Base-by-base conservation (phyloP, 139 green algal species). In the Asterochloris erici region DNA sequence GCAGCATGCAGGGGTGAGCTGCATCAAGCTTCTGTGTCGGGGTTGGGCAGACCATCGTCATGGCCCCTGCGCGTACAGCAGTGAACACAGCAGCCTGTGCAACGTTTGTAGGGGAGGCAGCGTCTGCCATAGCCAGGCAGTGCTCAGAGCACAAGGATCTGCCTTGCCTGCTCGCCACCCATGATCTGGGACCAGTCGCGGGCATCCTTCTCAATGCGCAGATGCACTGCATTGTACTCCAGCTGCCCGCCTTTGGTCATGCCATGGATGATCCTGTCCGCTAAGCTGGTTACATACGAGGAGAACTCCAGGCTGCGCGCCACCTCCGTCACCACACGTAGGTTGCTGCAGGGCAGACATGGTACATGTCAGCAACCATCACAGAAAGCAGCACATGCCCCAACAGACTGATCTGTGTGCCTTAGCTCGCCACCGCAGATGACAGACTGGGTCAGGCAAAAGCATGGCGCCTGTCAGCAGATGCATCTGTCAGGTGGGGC, bases 191-290 rank as follows among this genome's bases (percentile, higher is more conserved):
- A 84, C 91, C 91, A 94, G 77, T 94, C 91, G 0, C 84, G 78
- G 0, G 91, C 91, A 75, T 94, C 91, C 79, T 90, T 93, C 86
- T 94, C 91, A 15, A 94, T 83, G 1, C 87, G 78, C 63, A 91
- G 78, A 71, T 93, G 88, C 79, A 86, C 85, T 47, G 89, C 88
- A 80, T 94, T 94, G 90, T 86, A 87, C 64, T 81, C 81, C 47
- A 89, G 17, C 27, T 79, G 24, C 24, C 82, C 86, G 4, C 63
- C 75, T 10, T 76, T 79, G 28, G 77, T 85, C 81, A 94, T 89
- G 77, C 76, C 87, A 10, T 82, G 81, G 47, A 92, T 81, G 24
- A 94, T 79, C 12, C 85, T 85, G 77, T 92, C 84, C 0, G 90
- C 91, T 82, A 94, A 77, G 11, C 76, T 74, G 24, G 82, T 26